Evolutionary conservation across 441 rosid species (phyloP), one percentile per base, ranked within the genome.

Genomic region (Sinapis alba): DNA sequence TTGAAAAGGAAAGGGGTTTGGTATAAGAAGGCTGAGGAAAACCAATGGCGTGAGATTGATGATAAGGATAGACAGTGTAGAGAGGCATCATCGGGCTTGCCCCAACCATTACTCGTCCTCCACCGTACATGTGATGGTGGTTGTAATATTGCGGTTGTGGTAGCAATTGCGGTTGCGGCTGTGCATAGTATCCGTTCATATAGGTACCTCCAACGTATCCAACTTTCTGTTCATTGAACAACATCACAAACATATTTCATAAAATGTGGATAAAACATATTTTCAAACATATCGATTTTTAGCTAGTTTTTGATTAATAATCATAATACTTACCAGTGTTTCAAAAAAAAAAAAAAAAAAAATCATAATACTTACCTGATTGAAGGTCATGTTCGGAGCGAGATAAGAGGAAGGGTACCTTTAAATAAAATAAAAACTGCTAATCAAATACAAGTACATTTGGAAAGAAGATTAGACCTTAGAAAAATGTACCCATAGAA

Each of bases 361-460:
- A n/a, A n/a, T n/a, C n/a, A n/a, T n/a, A n/a, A n/a, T n/a, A 74
- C 92, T 76, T 81, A 92, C 98, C 36, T 88, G 93, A 70, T 85
- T 94, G 78, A 86, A 89, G 59, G 78, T 72, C 79, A 90, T 71
- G 68, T 84, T 89, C 1, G 92, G 73, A 27, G 91, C 82, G 32
- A 90, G 62, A 81, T 89, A 92, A 67, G 90, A 45, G 1, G 97
- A 86, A 5, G 94, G 73, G 72, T 94, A 92, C 83, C 98, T 94
- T 12, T 79, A 73, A 74, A 36, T 53, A 10, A 11, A 53, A 68
- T 28, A 1, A 61, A 66, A 18, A 63, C 2, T 6, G 65, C 10
- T 21, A 30, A 30, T 70, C 18, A 76, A 62, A 72, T 58, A 47
- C 5, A 36, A 11, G 57, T 45, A 47, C 12, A 32, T 47, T 18